Conservation (phyloP, 768 basidiomycete genomes). For the Kwoniella sp. region DNA sequence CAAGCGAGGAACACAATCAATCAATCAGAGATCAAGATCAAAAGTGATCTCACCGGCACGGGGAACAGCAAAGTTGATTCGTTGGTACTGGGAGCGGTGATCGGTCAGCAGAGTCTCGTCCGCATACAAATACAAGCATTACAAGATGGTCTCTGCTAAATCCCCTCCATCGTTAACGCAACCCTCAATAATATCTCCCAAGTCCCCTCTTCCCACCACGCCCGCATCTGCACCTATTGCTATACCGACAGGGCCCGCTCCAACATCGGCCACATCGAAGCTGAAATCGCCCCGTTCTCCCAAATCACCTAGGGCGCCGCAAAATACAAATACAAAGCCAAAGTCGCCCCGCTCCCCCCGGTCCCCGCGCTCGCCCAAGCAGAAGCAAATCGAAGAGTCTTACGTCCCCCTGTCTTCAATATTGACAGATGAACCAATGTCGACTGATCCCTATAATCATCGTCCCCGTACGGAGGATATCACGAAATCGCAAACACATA, state of each 20-base stretch:
- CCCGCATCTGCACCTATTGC: background rate
- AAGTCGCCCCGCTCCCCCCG: conserved; percentile 7
- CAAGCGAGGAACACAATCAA: too few relatives aligned
- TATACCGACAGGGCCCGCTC: background rate
- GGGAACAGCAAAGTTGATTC: too few relatives aligned
- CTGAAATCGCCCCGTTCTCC: conserved; percentile 21
- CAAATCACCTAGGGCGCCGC: conserved; percentile 1
- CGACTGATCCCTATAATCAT: background rate
- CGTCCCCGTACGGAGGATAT: background rate
- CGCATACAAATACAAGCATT: too few relatives aligned
- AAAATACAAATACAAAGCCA: too few relatives aligned
- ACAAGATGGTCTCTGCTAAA: background rate
- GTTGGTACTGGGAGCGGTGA: too few relatives aligned
- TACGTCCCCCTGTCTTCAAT: conserved; percentile 20
- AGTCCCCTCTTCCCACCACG: conserved; percentile 9
- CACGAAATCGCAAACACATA: background rate
- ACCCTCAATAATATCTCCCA: conserved; percentile 10
- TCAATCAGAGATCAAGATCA: too few relatives aligned
- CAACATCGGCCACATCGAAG: background rate
- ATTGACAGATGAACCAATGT: conserved; percentile 20
- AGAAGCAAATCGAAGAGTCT: conserved; percentile 7
- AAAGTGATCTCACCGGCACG: too few relatives aligned
- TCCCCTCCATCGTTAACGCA: background rate
- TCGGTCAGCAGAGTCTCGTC: too few relatives aligned
- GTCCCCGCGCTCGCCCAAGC: conserved; percentile 8